phyloP scores from a whole-genome alignment of 2,329 filamentous ascomycete species.

The Ceratocystis harringtonii region DNA sequence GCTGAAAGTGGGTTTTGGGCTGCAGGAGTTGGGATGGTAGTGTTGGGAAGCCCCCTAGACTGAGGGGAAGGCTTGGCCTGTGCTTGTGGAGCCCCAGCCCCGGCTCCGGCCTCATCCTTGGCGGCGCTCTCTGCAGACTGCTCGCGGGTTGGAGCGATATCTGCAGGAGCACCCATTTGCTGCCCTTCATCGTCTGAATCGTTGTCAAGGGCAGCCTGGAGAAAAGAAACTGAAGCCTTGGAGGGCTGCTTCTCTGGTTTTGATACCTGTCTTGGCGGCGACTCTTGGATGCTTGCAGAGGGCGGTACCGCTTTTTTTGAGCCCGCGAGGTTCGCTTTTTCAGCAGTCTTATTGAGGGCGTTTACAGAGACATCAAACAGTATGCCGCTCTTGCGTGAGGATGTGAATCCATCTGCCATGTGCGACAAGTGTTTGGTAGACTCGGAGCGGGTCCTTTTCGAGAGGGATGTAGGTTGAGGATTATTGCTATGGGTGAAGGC shows the following conservation, averaged over 20 bases:
- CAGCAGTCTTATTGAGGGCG: background rate
- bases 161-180: background rate
- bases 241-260: background rate
- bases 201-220: conserved; percentile 11
- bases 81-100: background rate
- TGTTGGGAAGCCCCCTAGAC: background rate
- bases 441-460: background rate
- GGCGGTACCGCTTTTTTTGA: background rate
- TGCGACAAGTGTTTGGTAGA: background rate
- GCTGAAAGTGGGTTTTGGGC: background rate
- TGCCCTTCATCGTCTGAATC: conserved; percentile 8
- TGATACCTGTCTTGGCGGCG: background rate
- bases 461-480: background rate
- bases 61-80: background rate
- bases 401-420: background rate
- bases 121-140: background rate
- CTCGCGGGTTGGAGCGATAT: background rate
- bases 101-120: background rate
- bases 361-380: conserved; percentile 9
- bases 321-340: background rate
- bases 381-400: background rate
- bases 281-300: background rate
- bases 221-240: background rate
- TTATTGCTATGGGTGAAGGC: background rate
- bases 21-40: background rate